Conservation (phyloP, 345 rosid species). For the Mangifera indica region DNA sequence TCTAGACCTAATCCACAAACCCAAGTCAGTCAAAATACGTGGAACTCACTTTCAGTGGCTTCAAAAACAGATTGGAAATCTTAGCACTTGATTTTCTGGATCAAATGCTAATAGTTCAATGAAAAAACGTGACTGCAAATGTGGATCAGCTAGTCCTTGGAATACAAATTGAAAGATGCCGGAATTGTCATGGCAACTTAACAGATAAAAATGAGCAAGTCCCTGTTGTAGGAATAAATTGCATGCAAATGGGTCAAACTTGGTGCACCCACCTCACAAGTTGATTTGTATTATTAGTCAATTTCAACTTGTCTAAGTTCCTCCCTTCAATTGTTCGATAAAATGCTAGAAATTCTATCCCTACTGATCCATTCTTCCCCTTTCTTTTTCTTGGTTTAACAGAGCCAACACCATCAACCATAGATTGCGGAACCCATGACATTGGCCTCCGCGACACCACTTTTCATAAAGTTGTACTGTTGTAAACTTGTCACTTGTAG, state of each 20-base stretch:
- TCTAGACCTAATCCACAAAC: conserved; percentile 14
- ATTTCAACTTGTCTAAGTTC: neutral
- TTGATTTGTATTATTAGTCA: neutral
- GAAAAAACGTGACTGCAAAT: neutral
- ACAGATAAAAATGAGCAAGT: neutral
- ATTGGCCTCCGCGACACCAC: conserved; percentile 19
- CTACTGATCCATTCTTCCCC: neutral
- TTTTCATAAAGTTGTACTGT: conserved; percentile 29
- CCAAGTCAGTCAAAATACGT: conserved; percentile 7
- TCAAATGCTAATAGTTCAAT: too few relatives aligned
- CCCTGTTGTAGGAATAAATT: neutral
- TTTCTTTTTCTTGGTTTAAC: conserved; percentile 3
- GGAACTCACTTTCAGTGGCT: conserved; percentile 7
- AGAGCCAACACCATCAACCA: conserved; percentile 30
- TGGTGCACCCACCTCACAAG: conserved; percentile 22
- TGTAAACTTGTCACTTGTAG: too few relatives aligned
- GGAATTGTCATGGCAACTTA: conserved; percentile 2
- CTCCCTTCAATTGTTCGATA: neutral
- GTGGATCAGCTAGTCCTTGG: neutral
- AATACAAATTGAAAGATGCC: neutral
- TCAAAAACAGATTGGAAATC: neutral
- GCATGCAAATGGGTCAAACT: conserved; percentile 16
- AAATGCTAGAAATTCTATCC: neutral
- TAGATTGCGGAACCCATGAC: conserved; percentile 31
- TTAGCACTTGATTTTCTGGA: too few relatives aligned